These are phyloP conservation scores for Durusdinium trenchii DNA, from an alignment of 73 alveolate species.

Conservation along the genomic window DNA sequence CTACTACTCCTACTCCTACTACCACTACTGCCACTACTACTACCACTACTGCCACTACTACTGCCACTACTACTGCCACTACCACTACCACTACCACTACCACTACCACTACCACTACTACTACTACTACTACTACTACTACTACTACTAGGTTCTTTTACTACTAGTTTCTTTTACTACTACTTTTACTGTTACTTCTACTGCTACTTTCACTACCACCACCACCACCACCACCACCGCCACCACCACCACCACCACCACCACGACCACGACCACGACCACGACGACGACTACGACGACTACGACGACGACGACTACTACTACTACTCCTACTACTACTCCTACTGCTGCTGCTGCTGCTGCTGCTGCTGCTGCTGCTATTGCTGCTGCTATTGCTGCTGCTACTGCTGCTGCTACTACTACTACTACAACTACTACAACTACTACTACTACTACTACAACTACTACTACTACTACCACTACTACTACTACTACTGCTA, in stretches of 20 bases:
- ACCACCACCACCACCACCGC: background rate
- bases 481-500: slow-evolving; percentile 30
- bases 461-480: background rate
- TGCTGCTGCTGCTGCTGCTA: background rate
- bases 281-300: background rate
- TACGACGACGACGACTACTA: background rate
- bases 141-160: background rate
- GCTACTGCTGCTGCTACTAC: slow-evolving; percentile 4
- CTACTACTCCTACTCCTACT: no score
- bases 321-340: slow-evolving; percentile 17
- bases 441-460: slow-evolving; percentile 40
- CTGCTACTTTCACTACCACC: background rate
- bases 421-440: slow-evolving; percentile 22
- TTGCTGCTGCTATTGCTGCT: slow-evolving; percentile 3
- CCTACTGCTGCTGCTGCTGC: slow-evolving; percentile 10
- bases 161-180: slow-evolving; percentile 17
- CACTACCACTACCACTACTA: background rate
- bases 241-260: background rate
- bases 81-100: background rate
- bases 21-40: no score
- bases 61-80: background rate
- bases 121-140: background rate
- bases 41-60: background rate
- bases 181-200: background rate
- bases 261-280: background rate